These are phyloP conservation scores for Dioszegia hungarica DNA, from an alignment of 768 basidiomycete species.

Conservation along the genomic window DNA sequence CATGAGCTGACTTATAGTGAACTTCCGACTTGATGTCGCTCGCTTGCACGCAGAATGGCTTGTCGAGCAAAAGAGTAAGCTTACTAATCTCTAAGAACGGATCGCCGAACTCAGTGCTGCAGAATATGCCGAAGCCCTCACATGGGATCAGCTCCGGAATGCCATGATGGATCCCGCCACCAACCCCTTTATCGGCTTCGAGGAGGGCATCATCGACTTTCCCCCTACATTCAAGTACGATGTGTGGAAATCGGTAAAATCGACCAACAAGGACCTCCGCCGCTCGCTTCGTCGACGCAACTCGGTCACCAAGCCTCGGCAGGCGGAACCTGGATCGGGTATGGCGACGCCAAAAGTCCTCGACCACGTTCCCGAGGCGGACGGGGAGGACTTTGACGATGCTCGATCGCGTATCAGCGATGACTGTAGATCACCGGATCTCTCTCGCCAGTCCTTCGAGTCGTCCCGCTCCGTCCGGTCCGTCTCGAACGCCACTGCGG, in stretches of 20 bases:
- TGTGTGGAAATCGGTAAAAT: conserved; percentile 47
- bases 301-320: conserved; percentile 7
- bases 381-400: conserved; percentile 17
- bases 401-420: conserved; percentile 39
- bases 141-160: conserved; percentile 79
- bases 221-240: conserved; percentile 79
- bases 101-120: conserved; percentile 6
- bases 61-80: conserved; percentile 67
- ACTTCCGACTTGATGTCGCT: conserved; percentile 83
- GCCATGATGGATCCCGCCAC: conserved; percentile 62
- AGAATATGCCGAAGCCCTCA: conserved; percentile 81
- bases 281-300: conserved; percentile 19
- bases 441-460: conserved; percentile 57
- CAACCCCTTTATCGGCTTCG: conserved; percentile 67
- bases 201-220: conserved; percentile 74
- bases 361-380: conserved; percentile 29
- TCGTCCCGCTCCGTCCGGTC: conserved; percentile 26
- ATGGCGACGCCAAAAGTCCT: conserved; percentile 6
- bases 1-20: conserved; percentile 51
- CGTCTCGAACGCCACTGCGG: background rate
- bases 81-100: background rate
- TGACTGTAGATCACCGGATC: conserved; percentile 45
- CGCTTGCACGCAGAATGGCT: conserved; percentile 93
- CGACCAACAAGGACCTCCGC: conserved; percentile 34
- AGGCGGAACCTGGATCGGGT: background rate